A percentile compares a stretch with the other conserved stretches of the same genome.
Conservation (phyloP, 495 filamentous ascomycete species). For the Aspergillus carlsbadensis region DNA sequence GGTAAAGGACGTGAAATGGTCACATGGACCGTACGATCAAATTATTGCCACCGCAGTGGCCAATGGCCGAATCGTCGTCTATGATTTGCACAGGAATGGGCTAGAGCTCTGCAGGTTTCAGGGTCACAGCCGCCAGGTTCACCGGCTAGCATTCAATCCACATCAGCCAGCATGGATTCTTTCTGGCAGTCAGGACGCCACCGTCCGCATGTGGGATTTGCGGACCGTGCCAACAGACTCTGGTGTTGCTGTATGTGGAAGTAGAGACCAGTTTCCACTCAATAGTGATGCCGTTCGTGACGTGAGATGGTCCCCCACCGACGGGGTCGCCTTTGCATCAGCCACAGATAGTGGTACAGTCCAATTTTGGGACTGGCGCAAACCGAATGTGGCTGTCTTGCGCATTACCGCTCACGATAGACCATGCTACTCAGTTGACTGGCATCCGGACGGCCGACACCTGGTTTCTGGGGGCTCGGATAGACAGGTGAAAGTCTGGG, state of each 20-base stretch:
- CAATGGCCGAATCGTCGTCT: slow-evolving; percentile 83
- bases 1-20: slow-evolving; percentile 84
- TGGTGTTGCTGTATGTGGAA: slow-evolving; percentile 51
- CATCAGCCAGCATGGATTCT: slow-evolving; percentile 72
- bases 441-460: slow-evolving; percentile 94
- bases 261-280: slow-evolving; percentile 57
- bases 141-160: slow-evolving; percentile 87
- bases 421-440: slow-evolving; percentile 79
- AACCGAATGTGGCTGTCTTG: slow-evolving; percentile 55
- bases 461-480: slow-evolving; percentile 82
- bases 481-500: slow-evolving; percentile 86
- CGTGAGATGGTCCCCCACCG: slow-evolving; percentile 83
- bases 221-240: slow-evolving; percentile 51
- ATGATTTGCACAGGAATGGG: slow-evolving; percentile 73
- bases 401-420: slow-evolving; percentile 84
- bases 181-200: slow-evolving; percentile 90
- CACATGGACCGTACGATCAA: slow-evolving; percentile 60
- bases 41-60: slow-evolving; percentile 81
- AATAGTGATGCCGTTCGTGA: slow-evolving; percentile 80
- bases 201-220: slow-evolving; percentile 79
- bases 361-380: slow-evolving; percentile 69
- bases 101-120: slow-evolving; percentile 75
- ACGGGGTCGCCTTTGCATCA: slow-evolving; percentile 83
- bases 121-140: slow-evolving; percentile 89
- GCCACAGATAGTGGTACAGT: slow-evolving; percentile 83